phyloP scores from a whole-genome alignment of 371 early-diverging fungal species.

The Syncephalastrum monosporum region DNA sequence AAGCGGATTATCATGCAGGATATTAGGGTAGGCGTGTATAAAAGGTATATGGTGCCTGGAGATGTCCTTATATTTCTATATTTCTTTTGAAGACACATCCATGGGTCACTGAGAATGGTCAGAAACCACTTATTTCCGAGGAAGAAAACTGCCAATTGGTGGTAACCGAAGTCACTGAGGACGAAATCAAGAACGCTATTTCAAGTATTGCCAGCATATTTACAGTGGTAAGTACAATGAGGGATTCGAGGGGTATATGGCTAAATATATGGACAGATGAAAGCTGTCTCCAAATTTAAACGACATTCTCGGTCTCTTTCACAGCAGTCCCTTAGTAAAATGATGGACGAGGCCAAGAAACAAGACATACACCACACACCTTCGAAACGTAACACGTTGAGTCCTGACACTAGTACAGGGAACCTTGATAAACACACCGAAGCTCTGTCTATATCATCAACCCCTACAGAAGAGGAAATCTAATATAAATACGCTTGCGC shows the following conservation, averaged over 20 bases:
- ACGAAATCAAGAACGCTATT: conserved; percentile 80
- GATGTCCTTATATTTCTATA: not conserved
- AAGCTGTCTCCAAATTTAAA: conserved; percentile 51
- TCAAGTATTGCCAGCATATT: conserved; percentile 59
- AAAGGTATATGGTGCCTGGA: conserved; percentile 1
- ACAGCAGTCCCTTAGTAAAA: conserved; percentile 40
- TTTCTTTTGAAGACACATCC: conserved; percentile 62
- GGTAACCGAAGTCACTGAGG: conserved; percentile 79
- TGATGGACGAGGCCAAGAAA: conserved; percentile 29
- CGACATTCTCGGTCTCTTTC: conserved; percentile 51
- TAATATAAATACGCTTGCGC: too few relatives aligned
- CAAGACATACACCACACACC: conserved; percentile 8
- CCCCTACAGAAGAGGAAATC: too few relatives aligned
- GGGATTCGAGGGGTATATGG: too few relatives aligned
- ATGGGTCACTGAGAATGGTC: conserved; percentile 83
- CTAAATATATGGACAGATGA: conserved; percentile 28
- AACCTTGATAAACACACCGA: too few relatives aligned
- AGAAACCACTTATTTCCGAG: conserved; percentile 61
- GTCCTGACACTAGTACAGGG: too few relatives aligned
- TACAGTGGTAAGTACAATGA: conserved; percentile 38
- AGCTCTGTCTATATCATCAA: too few relatives aligned
- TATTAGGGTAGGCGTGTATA: conserved; percentile 53
- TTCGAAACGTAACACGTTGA: too few relatives aligned
- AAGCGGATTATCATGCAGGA: conserved; percentile 78
- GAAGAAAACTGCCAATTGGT: conserved; percentile 74